A percentile compares a stretch with the other conserved stretches of the same genome.
Evolutionary conservation across 306 rosid species (phyloP).

Genomic region (Cucumis hystrix): DNA sequence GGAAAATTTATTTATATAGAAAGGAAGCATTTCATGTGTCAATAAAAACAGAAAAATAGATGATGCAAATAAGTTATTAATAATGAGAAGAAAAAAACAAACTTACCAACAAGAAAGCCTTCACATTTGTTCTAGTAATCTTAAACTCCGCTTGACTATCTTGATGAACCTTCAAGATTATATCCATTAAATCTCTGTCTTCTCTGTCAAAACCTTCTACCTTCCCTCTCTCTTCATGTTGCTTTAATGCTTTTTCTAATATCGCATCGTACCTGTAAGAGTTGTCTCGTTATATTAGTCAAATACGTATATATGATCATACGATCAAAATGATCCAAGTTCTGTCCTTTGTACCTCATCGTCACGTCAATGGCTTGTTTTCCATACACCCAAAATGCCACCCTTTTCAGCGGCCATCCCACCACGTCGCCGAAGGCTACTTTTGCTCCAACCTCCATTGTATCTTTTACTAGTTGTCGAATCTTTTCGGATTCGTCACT

Average conservation of each 20-base stretch:
- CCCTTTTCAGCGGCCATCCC: conserved; percentile 29
- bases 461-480: conserved; percentile 23
- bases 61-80: not conserved
- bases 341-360: conserved; percentile 10
- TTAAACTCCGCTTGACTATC: conserved; percentile 34
- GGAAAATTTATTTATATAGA: not conserved
- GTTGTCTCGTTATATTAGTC: not conserved
- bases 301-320: not conserved
- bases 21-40: not conserved
- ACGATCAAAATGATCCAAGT: not conserved
- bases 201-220: conserved; percentile 7
- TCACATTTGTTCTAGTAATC: conserved; percentile 36
- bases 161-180: conserved; percentile 25
- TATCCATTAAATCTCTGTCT: conserved; percentile 31
- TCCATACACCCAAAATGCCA: conserved; percentile 34
- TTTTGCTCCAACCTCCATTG: conserved; percentile 28
- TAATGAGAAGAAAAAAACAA: not conserved
- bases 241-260: conserved; percentile 31
- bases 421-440: conserved; percentile 37
- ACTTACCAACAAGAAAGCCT: conserved; percentile 34
- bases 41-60: not conserved
- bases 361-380: conserved; percentile 29
- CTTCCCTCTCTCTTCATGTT: conserved; percentile 25
- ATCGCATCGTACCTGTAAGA: conserved; percentile 23
- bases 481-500: conserved; percentile 27